Evolutionary conservation across 805 yeast genomes (phyloP).

Genomic region (Wickerhamomyces ciferrii): DNA sequence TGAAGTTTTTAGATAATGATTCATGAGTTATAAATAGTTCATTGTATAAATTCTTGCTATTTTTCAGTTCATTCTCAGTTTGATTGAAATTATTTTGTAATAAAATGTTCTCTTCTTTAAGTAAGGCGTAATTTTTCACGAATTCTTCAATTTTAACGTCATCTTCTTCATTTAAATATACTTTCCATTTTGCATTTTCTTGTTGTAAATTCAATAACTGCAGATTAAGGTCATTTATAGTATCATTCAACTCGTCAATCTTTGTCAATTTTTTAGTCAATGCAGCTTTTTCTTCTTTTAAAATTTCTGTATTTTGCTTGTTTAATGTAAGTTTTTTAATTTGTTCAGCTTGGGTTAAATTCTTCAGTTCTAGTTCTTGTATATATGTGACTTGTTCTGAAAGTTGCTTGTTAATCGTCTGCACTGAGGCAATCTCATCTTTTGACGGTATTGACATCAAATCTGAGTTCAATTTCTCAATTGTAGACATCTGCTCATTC

Average conservation of each 20-base stretch:
- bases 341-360: conserved; percentile 46
- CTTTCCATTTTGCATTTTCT: conserved; percentile 42
- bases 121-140: conserved; percentile 32
- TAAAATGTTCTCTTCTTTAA: conserved; percentile 33
- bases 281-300: conserved; percentile 48
- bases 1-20: conserved; percentile 20
- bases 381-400: conserved; percentile 39
- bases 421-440: conserved; percentile 27
- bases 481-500: conserved; percentile 20
- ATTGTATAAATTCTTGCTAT: conserved; percentile 23
- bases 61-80: conserved; percentile 21
- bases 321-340: conserved; percentile 43
- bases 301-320: conserved; percentile 40
- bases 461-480: conserved; percentile 24
- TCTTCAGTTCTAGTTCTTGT: conserved; percentile 44
- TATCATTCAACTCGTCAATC: conserved; percentile 37
- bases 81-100: conserved; percentile 27
- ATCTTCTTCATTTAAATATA: conserved; percentile 30
- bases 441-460: conserved; percentile 33
- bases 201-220: conserved; percentile 43
- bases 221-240: conserved; percentile 42
- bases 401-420: conserved; percentile 25
- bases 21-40: conserved; percentile 35
- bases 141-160: conserved; percentile 28
- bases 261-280: conserved; percentile 32